phyloP scores from a whole-genome alignment of 805 yeast genomes.

The Zygosaccharomyces kombuchaensis region DNA sequence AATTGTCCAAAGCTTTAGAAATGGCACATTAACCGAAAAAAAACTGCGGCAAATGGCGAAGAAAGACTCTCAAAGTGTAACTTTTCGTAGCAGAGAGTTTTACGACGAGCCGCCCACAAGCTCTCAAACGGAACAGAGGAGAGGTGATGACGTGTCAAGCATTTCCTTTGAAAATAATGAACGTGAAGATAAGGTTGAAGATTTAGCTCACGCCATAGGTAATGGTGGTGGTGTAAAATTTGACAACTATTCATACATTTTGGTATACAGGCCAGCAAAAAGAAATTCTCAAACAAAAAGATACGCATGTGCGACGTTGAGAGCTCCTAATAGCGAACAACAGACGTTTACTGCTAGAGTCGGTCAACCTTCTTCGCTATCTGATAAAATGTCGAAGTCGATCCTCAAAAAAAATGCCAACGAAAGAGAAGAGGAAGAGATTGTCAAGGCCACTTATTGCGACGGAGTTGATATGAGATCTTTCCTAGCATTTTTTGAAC shows the following conservation, averaged over 20 bases:
- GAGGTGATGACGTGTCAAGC: conserved; percentile 1
- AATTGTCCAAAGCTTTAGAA: conserved; percentile 17
- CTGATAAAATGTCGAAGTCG: conserved; percentile 26
- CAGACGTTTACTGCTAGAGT: neutral
- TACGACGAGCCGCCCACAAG: conserved; percentile 15
- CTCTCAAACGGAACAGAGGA: neutral
- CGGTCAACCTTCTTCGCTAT: neutral
- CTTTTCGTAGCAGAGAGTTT: conserved; percentile 18
- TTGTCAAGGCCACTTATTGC: conserved; percentile 36
- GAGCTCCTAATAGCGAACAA: neutral
- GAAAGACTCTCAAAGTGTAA: conserved; percentile 5
- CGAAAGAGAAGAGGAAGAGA: conserved; percentile 35
- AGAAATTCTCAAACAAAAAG: conserved; percentile 4
- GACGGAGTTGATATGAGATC: conserved; percentile 38
- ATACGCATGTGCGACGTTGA: neutral
- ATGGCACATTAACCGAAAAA: conserved; percentile 18
- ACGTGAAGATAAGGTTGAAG: neutral
- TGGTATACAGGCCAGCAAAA: conserved; percentile 28
- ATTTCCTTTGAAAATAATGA: conserved; percentile 1
- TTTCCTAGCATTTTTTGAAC: conserved; percentile 36
- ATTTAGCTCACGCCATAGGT: neutral
- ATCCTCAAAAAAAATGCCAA: conserved; percentile 39
- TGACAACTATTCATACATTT: conserved; percentile 26
- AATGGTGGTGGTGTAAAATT: conserved; percentile 23
- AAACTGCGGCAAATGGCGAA: conserved; percentile 13